These are phyloP conservation scores for Pleurotus sapidus DNA, from an alignment of 768 basidiomycete genomes.

Conservation along the genomic window DNA sequence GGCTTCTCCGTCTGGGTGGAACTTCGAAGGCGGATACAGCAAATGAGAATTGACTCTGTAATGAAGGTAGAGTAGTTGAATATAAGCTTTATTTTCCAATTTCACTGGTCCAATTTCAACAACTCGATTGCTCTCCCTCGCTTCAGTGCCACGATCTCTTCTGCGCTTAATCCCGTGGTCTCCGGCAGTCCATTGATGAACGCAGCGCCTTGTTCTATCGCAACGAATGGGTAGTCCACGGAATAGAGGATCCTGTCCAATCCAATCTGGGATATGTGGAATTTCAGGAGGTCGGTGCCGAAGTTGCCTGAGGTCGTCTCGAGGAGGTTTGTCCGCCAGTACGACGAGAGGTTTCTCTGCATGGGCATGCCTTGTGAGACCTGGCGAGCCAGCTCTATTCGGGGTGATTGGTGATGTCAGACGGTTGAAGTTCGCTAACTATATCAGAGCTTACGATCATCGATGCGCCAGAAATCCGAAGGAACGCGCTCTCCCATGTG, in stretches of 20 bases:
- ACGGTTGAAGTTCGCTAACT: too few species aligned
- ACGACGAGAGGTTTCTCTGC: constrained; percentile 32
- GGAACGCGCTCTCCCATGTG: constrained; percentile 41
- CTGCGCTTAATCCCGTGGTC: background rate
- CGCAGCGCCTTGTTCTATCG: background rate
- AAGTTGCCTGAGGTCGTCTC: constrained; percentile 41
- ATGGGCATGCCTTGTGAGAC: constrained; percentile 30
- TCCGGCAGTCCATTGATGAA: background rate
- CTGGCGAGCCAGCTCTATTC: constrained; percentile 29
- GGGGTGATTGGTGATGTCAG: background rate
- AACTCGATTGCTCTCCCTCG: constrained; percentile 1
- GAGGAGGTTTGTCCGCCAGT: constrained; percentile 35
- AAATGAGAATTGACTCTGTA: constrained; percentile 72
- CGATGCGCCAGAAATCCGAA: constrained; percentile 38
- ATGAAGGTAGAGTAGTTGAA: constrained; percentile 65
- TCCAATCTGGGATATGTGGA: constrained; percentile 39
- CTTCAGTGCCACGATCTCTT: background rate
- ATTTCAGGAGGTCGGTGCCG: constrained; percentile 32
- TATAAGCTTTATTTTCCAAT: background rate
- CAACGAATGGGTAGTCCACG: constrained; percentile 33
- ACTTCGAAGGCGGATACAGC: constrained; percentile 58
- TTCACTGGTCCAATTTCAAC: constrained; percentile 1
- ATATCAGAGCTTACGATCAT: too few species aligned
- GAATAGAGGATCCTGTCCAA: constrained; percentile 39
- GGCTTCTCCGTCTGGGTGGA: constrained; percentile 57